A percentile compares a stretch with the other conserved stretches of the same genome.
These are phyloP conservation scores for Fusarium falciforme DNA, from an alignment of 2,329 filamentous ascomycete genomes.

Conservation along the genomic window DNA sequence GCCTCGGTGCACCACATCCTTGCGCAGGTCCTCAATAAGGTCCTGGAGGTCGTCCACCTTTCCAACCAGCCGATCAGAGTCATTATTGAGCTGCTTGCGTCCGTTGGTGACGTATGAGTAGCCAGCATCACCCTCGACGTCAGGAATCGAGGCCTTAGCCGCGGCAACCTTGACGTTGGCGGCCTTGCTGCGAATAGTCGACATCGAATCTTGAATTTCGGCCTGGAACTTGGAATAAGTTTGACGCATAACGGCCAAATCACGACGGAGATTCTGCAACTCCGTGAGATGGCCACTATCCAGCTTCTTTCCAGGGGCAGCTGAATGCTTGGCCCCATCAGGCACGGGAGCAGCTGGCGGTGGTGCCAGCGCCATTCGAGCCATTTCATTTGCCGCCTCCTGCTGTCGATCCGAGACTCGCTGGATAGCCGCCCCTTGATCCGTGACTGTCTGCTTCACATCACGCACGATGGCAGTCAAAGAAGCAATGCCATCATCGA, in stretches of 20 bases:
- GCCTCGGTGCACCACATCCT: slow-evolving; percentile 93
- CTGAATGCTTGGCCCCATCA: slow-evolving; percentile 53
- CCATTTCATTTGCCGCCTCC: slow-evolving; percentile 88
- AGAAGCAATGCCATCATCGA: slow-evolving; percentile 89
- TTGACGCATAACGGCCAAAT: slow-evolving; percentile 91
- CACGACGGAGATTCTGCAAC: slow-evolving; percentile 83
- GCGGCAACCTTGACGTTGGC: slow-evolving; percentile 81
- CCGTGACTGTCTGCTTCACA: slow-evolving; percentile 84
- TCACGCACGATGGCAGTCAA: slow-evolving; percentile 87
- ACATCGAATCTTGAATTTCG: slow-evolving; percentile 90
- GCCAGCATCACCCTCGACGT: slow-evolving; percentile 81
- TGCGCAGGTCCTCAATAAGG: slow-evolving; percentile 93
- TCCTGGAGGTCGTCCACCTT: slow-evolving; percentile 98
- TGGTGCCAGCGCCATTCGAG: slow-evolving; percentile 64
- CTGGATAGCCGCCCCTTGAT: slow-evolving; percentile 84
- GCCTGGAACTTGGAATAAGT: slow-evolving; percentile 93
- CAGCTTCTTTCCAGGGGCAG: slow-evolving; percentile 55
- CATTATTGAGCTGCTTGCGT: slow-evolving; percentile 86
- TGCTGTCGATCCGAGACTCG: slow-evolving; percentile 91
- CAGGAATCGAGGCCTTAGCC: slow-evolving; percentile 75
- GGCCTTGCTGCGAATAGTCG: slow-evolving; percentile 83
- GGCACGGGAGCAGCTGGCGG: slow-evolving; percentile 55
- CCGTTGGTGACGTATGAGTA: slow-evolving; percentile 86
- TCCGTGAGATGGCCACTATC: slow-evolving; percentile 77
- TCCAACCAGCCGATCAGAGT: slow-evolving; percentile 90